These are phyloP conservation scores for Trichosporon ovoides DNA, from an alignment of 1,284 basidiomycete species.

Conservation along the genomic window DNA sequence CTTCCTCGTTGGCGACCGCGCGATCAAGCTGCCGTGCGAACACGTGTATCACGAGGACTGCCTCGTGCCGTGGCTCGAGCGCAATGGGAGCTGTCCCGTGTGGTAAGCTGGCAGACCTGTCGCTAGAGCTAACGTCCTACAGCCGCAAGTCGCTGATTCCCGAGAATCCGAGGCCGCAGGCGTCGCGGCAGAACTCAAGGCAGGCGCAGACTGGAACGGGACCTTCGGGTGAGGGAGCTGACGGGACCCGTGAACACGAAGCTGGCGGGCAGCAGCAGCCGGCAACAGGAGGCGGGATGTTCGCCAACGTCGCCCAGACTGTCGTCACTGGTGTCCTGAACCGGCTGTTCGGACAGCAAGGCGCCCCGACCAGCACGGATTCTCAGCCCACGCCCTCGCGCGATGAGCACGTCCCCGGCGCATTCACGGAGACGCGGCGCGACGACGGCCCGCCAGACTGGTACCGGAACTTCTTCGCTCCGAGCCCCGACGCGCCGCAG, in stretches of 20 bases:
- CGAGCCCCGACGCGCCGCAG: background rate
- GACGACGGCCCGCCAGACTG: background rate
- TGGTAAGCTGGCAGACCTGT: conserved; percentile 35
- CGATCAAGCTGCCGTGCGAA: conserved; percentile 42
- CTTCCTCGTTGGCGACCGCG: conserved; percentile 38
- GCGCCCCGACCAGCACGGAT: conserved; percentile 7
- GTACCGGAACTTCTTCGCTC: conserved; percentile 3
- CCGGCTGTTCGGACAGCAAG: conserved; percentile 38
- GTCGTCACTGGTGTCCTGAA: conserved; percentile 32
- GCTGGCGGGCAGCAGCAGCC: too few species aligned
- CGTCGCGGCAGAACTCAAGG: background rate
- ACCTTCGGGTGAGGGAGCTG: too few species aligned
- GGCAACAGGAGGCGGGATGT: background rate
- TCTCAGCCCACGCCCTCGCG: background rate
- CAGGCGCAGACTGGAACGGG: background rate
- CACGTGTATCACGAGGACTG: conserved; percentile 48
- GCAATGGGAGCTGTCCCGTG: conserved; percentile 47
- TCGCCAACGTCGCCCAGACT: conserved; percentile 12
- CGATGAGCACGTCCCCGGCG: background rate
- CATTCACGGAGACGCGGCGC: background rate
- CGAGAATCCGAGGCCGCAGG: background rate
- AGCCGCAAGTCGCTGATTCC: conserved; percentile 22
- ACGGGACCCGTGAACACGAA: too few species aligned
- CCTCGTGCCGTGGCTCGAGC: conserved; percentile 45
- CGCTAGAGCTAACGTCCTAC: conserved; percentile 5